These are phyloP conservation scores for Penicillium tannophilum DNA, from an alignment of 495 filamentous ascomycete genomes.

Conservation along the genomic window DNA sequence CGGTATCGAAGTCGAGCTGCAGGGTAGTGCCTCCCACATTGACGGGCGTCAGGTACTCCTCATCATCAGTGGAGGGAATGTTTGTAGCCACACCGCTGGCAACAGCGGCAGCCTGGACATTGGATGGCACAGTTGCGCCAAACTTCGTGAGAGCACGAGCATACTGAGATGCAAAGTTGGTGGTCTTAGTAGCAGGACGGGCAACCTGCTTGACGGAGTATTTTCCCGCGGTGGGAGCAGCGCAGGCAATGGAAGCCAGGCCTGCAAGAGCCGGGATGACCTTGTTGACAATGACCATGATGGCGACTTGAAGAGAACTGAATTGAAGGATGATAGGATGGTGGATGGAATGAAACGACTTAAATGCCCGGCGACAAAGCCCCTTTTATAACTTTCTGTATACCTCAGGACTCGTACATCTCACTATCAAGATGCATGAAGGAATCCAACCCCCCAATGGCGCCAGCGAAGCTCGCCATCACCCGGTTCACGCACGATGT, in stretches of 20 bases:
- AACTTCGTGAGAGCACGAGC: constrained; percentile 46
- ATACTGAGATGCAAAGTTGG: constrained; percentile 42
- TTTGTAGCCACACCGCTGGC: constrained; percentile 49
- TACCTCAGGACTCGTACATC: background rate
- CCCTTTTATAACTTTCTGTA: constrained; percentile 19
- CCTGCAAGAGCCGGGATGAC: constrained; percentile 27
- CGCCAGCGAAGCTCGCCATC: background rate
- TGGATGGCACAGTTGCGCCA: constrained; percentile 36
- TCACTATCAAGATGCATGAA: background rate
- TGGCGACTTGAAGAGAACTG: constrained; percentile 8
- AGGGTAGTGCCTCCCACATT: constrained; percentile 60
- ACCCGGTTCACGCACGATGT: background rate
- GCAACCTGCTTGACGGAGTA: constrained; percentile 44
- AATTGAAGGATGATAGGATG: background rate
- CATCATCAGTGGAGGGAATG: constrained; percentile 56
- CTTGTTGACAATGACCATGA: constrained; percentile 42
- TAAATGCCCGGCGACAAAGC: background rate
- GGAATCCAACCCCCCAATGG: background rate
- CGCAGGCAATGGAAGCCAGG: constrained; percentile 31
- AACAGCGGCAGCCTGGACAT: constrained; percentile 30
- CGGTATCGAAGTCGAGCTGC: constrained; percentile 72
- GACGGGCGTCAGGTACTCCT: constrained; percentile 67
- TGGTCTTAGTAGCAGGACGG: constrained; percentile 26
- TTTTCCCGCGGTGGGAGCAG: constrained; percentile 29
- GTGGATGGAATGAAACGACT: constrained; percentile 1